Conservation (phyloP, 139 green algal genomes). For the Microglena sp. region DNA sequence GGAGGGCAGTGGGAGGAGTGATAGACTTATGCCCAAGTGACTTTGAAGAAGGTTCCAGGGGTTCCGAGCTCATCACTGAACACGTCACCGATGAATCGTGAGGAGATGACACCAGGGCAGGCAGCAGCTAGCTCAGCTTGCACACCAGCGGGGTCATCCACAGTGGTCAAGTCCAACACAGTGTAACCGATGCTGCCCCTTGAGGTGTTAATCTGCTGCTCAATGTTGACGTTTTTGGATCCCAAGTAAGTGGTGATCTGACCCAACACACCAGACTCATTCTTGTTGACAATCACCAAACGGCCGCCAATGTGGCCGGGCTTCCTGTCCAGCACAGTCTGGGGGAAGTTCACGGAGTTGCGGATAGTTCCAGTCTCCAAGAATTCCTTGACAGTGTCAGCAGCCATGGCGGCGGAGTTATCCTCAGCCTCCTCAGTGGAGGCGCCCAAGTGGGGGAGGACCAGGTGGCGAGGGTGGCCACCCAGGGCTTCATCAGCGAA, state of each 20-base stretch:
- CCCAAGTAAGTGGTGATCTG: constrained; percentile 46
- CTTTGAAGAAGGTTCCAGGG: constrained; percentile 40
- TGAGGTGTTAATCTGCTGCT: constrained; percentile 46
- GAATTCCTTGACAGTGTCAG: constrained; percentile 47
- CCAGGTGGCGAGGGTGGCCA: constrained; percentile 33
- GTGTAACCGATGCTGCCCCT: constrained; percentile 44
- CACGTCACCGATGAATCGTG: constrained; percentile 35
- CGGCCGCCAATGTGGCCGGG: constrained; percentile 28
- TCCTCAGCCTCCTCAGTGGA: constrained; percentile 48
- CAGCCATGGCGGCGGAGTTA: constrained; percentile 46
- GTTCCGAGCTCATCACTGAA: constrained; percentile 38
- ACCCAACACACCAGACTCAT: constrained; percentile 35
- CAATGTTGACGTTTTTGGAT: constrained; percentile 33
- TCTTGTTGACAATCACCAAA: constrained; percentile 45
- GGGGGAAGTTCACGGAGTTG: constrained; percentile 50
- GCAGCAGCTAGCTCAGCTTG: constrained; percentile 20
- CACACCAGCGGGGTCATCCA: constrained; percentile 24
- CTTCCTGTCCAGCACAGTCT: constrained; percentile 26
- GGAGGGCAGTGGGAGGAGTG: too few species aligned
- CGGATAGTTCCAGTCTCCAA: constrained; percentile 43
- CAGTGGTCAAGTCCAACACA: constrained; percentile 33
- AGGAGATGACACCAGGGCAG: constrained; percentile 31
- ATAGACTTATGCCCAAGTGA: constrained; percentile 33
- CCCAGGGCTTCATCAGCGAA: constrained; percentile 35
- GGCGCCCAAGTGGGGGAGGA: constrained; percentile 41